Evolutionary conservation across 805 yeast species (phyloP).

Genomic region (Ogataea methanolica): DNA sequence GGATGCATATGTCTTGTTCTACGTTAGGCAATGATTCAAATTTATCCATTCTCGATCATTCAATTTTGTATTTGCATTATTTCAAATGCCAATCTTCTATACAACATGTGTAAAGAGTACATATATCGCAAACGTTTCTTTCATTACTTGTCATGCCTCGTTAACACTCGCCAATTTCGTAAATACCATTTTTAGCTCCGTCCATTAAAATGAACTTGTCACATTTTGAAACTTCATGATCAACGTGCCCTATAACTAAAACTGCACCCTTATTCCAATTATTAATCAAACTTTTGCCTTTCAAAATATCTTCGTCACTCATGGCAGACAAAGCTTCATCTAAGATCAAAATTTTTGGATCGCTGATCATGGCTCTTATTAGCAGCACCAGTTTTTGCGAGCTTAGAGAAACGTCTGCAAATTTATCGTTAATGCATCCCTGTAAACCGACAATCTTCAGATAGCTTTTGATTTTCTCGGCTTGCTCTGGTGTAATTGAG

Average conservation of each 20-base stretch:
- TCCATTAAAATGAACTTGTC: constrained; percentile 43
- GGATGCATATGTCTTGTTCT: constrained; percentile 83
- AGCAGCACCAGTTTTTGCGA: constrained; percentile 77
- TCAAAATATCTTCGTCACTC: constrained; percentile 57
- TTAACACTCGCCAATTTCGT: constrained; percentile 24
- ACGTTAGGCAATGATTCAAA: constrained; percentile 38
- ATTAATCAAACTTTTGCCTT: constrained; percentile 49
- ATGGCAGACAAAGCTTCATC: constrained; percentile 94
- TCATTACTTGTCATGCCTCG: not conserved
- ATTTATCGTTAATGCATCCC: constrained; percentile 32
- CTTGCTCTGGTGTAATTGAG: constrained; percentile 33
- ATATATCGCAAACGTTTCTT: too few species aligned
- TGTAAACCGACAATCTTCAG: constrained; percentile 42
- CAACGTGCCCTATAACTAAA: constrained; percentile 77
- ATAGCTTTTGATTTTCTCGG: constrained; percentile 38
- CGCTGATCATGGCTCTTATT: constrained; percentile 69
- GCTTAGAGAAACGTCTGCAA: constrained; percentile 56
- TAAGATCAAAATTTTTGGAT: constrained; percentile 72
- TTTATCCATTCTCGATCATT: not conserved
- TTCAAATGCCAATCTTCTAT: not conserved
- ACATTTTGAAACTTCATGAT: constrained; percentile 72
- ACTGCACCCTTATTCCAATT: constrained; percentile 61
- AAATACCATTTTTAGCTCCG: constrained; percentile 28
- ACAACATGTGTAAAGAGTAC: too few species aligned
- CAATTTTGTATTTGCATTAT: not conserved